Base-by-base conservation (phyloP, 306 rosid genomes). In the Cucurbita ficifolia region DNA sequence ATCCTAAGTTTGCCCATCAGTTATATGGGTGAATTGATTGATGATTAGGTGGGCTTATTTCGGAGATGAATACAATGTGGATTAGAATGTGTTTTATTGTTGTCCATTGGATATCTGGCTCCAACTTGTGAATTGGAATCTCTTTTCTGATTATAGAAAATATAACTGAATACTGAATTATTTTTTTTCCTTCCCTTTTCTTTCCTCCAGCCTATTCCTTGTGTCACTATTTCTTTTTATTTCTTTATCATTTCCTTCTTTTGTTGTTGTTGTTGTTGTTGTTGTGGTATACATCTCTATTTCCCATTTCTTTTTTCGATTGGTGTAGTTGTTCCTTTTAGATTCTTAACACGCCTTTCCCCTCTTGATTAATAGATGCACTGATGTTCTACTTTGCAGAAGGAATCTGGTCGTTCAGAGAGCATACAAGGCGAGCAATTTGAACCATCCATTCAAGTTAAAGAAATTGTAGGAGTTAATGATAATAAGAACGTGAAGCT, bases 341-440 rank as follows among this genome's bases (percentile, higher is more conserved):
- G 35, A 68, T 43, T 48, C 58, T 24, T 69, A 21, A 22, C 56
- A 29, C 24, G 14, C 56, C 9, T 64, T 70, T 45, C 29, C 42
- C 39, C 38, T 45, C 55, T 45, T 43, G 55, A 45, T 24, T 21
- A 22, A 46, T 48, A 50, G 38, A 46, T 68, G 56, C 13, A 46
- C 56, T 70, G 74, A 74, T 56, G 29, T 65, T 57, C 39, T 61
- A 62, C 55, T 81, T 52, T 83, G 87, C 91, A 87, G 96, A 81
- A 74, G 78, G 89, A 77, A 84, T 73, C 29, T n/a, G 35, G 79
- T 65, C 74, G 76, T 50, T 77, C 38, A 10, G 88, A 75, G 79
- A 63, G 60, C 79, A 71, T 68, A 70, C 80, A 17, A 56, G 76
- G 48, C 9, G 68, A 73, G 75, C 75, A 60, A 76, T 52, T 78